Base-by-base conservation (phyloP, 148 eudicot genomes). In the Nepenthes gracilis region DNA sequence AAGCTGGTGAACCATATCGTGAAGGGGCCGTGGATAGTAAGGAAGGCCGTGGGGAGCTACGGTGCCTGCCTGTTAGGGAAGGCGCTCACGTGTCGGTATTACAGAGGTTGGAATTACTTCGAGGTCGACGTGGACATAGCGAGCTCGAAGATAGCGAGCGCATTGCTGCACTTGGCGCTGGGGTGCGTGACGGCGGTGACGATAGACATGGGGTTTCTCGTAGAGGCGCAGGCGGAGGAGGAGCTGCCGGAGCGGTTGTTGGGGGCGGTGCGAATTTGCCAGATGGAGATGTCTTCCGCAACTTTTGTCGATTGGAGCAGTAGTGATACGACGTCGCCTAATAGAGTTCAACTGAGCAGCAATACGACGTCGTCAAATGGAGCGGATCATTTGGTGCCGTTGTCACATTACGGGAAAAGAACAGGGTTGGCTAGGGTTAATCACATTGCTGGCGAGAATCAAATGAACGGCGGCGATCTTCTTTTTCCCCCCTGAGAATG, bases 21-120 rank as follows among this genome's bases (percentile, higher is more conserved):
- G 33, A 88, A 84, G 47, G 98, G 98, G 0, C 98, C 96, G 10
- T 93, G 98, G 98, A 76, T 93, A 54, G 87, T 93, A 35, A 88
- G 83, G 64, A 61, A 81, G 2, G 77, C 98, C 11, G 98, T 86
- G 8, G 96, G 98, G 33, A 84, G 78, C 63, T 81, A 93, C 75
- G 72, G 94, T 12, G 95, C 91, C 1, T 93, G 98, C 36, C 58
- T 93, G 0, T 43, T 93, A 23, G 98, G 98, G 4, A 88, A 77
- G 62, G 96, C 96, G 6, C 71, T 93, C 59, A 86, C 79, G 4
- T 84, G 95, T 60, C 61, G 76, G 36, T 93, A 93, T 58, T 75
- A 82, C 54, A 73, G 82, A 36, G 96, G 96, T 7, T 60, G 74
- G 0, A 81, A 88, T 67, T 93, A 85, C 70, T 59, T 93, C 60